Evolutionary conservation across 306 rosid genomes (phyloP).

Genomic region (Vicia faba): DNA sequence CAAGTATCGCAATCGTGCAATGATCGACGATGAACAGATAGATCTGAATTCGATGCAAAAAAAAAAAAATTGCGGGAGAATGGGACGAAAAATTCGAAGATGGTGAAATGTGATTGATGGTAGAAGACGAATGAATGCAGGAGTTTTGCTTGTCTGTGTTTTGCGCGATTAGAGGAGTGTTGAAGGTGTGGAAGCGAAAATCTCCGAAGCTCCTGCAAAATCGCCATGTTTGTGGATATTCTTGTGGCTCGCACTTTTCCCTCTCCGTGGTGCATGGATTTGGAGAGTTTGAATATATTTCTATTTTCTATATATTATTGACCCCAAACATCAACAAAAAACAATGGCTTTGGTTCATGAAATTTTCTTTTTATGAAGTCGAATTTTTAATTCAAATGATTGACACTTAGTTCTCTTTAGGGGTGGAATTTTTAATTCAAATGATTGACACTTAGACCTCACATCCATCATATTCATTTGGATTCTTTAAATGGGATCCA

Average conservation of each 20-base stretch:
- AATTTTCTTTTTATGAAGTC: too few species aligned
- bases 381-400: too few species aligned
- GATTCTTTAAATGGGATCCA: too few species aligned
- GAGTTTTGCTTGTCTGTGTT: slow-evolving; percentile 22
- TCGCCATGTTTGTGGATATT: slow-evolving; percentile 61
- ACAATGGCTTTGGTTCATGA: too few species aligned
- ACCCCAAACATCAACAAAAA: too few species aligned
- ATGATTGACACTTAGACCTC: too few species aligned
- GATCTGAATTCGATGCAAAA: not conserved
- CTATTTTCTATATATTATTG: too few species aligned
- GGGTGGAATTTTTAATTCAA: too few species aligned
- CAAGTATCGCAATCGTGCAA: not conserved
- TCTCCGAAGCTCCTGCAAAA: slow-evolving; percentile 51
- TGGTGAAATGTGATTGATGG: slow-evolving; percentile 1
- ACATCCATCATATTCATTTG: too few species aligned
- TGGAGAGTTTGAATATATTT: not conserved
- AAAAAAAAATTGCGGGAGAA: not conserved
- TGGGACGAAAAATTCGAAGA: not conserved
- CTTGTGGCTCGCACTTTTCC: slow-evolving; percentile 56
- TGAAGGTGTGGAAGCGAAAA: slow-evolving; percentile 41
- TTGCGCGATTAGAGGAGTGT: slow-evolving; percentile 30
- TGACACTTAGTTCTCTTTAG: too few species aligned
- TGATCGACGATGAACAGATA: not conserved
- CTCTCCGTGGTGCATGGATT: slow-evolving; percentile 31
- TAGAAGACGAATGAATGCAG: not conserved